These are phyloP conservation scores for Carex pumila DNA, from an alignment of 176 grass and related monocot genomes.

Conservation along the genomic window DNA sequence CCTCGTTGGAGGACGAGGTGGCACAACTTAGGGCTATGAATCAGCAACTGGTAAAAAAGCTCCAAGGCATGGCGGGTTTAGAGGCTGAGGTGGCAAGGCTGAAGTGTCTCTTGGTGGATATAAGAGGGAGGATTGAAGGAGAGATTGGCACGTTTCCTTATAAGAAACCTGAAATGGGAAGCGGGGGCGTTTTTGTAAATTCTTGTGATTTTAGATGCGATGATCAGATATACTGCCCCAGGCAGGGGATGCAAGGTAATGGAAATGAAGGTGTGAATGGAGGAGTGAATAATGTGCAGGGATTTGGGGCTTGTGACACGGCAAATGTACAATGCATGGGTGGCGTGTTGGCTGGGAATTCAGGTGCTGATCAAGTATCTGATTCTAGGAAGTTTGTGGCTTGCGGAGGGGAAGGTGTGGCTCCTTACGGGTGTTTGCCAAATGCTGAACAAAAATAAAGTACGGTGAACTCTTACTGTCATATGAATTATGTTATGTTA, in stretches of 20 bases:
- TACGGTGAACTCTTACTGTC: neutral
- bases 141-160: slow-evolving; percentile 86
- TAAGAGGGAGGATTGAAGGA: slow-evolving; percentile 63
- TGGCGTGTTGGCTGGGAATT: neutral
- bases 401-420: slow-evolving; percentile 29
- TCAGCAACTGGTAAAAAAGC: slow-evolving; percentile 45
- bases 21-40: slow-evolving; percentile 58
- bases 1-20: slow-evolving; percentile 82
- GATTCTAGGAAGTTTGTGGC: slow-evolving; percentile 39
- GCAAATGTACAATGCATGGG: slow-evolving; percentile 36
- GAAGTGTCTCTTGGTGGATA: slow-evolving; percentile 63
- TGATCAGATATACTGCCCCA: slow-evolving; percentile 67
- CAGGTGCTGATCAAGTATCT: slow-evolving; percentile 29
- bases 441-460: slow-evolving; percentile 48
- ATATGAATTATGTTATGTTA: neutral
- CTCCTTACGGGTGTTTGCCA: slow-evolving; percentile 35
- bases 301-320: slow-evolving; percentile 39
- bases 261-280: slow-evolving; percentile 27
- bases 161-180: slow-evolving; percentile 38
- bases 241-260: slow-evolving; percentile 23
- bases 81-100: slow-evolving; percentile 69
- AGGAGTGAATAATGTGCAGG: slow-evolving; percentile 28
- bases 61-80: slow-evolving; percentile 55
- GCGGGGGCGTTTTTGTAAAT: slow-evolving; percentile 44
- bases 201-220: slow-evolving; percentile 75